Evolutionary conservation across 306 rosid species (phyloP), one percentile per base, ranked within the genome.

Genomic region (Cercis canadensis): DNA sequence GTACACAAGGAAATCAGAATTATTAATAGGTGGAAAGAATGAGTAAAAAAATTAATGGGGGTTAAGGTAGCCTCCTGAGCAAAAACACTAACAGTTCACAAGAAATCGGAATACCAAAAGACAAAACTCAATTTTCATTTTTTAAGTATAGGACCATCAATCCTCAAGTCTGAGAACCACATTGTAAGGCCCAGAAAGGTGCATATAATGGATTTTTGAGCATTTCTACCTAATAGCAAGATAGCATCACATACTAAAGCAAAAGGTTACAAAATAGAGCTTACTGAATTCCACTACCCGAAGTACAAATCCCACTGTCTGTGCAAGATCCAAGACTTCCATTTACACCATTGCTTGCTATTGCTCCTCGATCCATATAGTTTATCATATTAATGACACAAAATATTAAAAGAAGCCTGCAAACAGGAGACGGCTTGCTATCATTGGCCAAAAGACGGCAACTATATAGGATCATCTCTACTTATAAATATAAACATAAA

Each of bases 261-360:
- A 33, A 77, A 67, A 56, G 21, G 15, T 29, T n/a, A 69, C 31
- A 51, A 51, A 24, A 19, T 14, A 41, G 73, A 74, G 71, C 98
- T 88, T 88, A 92, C 97, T 92, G 97, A 72, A 92, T 88, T 82
- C 98, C 98, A 63, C 78, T 78, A 37, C 80, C 96, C 11, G 87
- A 60, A n/a, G 84, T 81, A 73, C 98, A 92, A 75, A 81, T 80
- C 56, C 98, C 98, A 65, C 86, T 72, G 7, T 84, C 80, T 5
- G 86, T 76, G 74, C 98, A 92, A 73, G 84, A 80, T 8, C 55
- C 76, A 55, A 80, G 85, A 40, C 77, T 86, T 39, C 97, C 98
- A 77, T 92, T 90, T 1, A 92, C 96, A 60, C 98, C 98, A 53
- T 92, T 92, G 80, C 98, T 92, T 2, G 92, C 97, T 65, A 90